Evolutionary conservation across 192 early-diverging fungal species (phyloP), one percentile per base, ranked within the genome.

Genomic region (Lobosporangium transversale): DNA sequence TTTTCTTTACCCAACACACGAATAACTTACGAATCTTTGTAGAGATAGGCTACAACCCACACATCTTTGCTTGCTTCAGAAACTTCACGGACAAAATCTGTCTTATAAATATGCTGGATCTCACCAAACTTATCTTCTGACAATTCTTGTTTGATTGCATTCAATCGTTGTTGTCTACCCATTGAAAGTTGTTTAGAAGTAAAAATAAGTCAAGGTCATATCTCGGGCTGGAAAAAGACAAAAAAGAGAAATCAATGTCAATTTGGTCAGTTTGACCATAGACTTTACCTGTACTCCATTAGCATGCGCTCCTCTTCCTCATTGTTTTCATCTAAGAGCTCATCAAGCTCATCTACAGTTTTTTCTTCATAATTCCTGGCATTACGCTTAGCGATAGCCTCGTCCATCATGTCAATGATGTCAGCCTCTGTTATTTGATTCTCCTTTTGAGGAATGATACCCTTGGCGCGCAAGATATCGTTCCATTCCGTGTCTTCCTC

Each of bases 381-480:
- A 63, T 91, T 78, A 53, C 82, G 78, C 44, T 68, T 85, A 53
- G 61, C 68, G 29, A 92, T 86, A 14, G 81, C 89, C 55, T 94
- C 85, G 40, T 91, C 89, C 53, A 94, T 86, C 47, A 93, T 82
- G 17, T 93, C 92, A 29, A 83, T 78, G 53, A 92, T 86, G 58
- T 93, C 84, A 29, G 93, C 92, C 81, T 93, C 88, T 6, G 90
- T 92, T 52, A 76, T 62, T 57, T 83, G 53, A n/a, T 66, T 83
- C 66, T 88, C 81, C 73, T 94, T 95, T 61, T 88, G 86, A 17
- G 93, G 93, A 43, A 98, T 83, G 64, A 97, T 96, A 21, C 95
- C 97, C 59, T 92, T 90, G 43, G 88, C 92, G 53, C 96, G 92
- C 50, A 99, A 85, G 53, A 96, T 93, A 66, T 97, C 95, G 82